Base-by-base conservation (phyloP, 345 rosid species). In the Eucalyptus tenuipes region DNA sequence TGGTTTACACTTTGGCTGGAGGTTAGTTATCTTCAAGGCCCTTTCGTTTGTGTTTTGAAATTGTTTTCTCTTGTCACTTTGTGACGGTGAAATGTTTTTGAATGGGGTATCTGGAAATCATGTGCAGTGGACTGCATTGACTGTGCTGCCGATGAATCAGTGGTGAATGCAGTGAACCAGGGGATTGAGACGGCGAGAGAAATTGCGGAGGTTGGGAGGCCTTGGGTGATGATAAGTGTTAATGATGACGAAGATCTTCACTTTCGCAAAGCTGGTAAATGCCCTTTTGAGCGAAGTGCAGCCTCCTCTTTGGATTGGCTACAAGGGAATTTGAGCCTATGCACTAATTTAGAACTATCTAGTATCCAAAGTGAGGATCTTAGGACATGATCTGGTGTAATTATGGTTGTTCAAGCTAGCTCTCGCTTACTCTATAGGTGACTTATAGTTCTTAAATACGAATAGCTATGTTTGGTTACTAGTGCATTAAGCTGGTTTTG, bases 171-270 rank as follows among this genome's bases (percentile, higher is more conserved):
- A 37, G 95, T 95, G 57, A 94, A 92, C 87, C 92, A 92, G 89
- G 96, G 96, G 11, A 92, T 93, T 88, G 94, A 92, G 47, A 91
- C 92, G 27, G 96, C 95, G 1, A 88, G 90, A 88, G 91, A 91
- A 49, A 92, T 95, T 86, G 49, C 91, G 79, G 86, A 91, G 13
- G 86, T 95, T 87, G 91, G 94, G 50, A 92, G 92, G 92, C 96
- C 96, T 49, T 95, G 95, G 96, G 94, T 93, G 49, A 95, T 95
- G 96, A 92, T 95, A 29, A 95, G 95, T 89, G 92, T 94, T 82
- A 94, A 95, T 68, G 95, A 95, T 75, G 95, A 95, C 31, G 92
- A 92, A 61, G 96, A 95, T 91, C 95, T 94, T 87, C 95, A 95
- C 88, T 94, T 95, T 89, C 95, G 95, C 27, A 95, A 95, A 92